A percentile compares a stretch with the other conserved stretches of the same genome.
These are phyloP conservation scores for Stephanodiscus triporus DNA, from an alignment of 108 stramenopile species.

Conservation along the genomic window DNA sequence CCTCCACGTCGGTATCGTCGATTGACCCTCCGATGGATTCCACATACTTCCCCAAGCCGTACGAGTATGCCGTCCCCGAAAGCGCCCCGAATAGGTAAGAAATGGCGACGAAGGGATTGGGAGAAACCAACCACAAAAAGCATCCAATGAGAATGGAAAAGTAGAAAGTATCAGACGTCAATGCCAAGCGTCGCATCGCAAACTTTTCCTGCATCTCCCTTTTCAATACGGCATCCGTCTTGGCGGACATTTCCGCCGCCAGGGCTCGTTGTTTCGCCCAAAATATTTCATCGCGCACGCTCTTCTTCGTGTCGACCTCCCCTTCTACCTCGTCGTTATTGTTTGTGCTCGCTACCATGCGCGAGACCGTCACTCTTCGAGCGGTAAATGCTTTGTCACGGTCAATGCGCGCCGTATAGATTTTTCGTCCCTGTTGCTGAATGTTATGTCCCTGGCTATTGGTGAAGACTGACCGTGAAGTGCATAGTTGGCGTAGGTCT, in stretches of 20 bases:
- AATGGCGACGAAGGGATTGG: constrained; percentile 70
- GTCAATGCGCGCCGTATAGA: not conserved
- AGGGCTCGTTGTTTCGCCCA: constrained; percentile 74
- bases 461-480: not conserved
- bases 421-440: not conserved
- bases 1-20: constrained; percentile 60
- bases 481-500: not conserved
- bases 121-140: constrained; percentile 57
- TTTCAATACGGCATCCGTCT: constrained; percentile 31
- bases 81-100: constrained; percentile 80
- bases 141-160: constrained; percentile 71
- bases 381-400: not conserved
- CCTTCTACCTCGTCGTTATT: constrained; percentile 11
- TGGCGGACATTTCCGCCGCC: constrained; percentile 60
- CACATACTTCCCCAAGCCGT: constrained; percentile 86
- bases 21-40: constrained; percentile 74
- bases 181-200: constrained; percentile 50
- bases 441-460: not conserved
- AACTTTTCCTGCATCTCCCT: constrained; percentile 60
- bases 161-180: constrained; percentile 70
- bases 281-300: constrained; percentile 52
- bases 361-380: not conserved
- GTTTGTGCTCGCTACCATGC: not conserved
- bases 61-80: constrained; percentile 80
- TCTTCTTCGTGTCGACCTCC: constrained; percentile 24